Conservation (phyloP, 1,139 yeast species). For the Candida smagusa region DNA sequence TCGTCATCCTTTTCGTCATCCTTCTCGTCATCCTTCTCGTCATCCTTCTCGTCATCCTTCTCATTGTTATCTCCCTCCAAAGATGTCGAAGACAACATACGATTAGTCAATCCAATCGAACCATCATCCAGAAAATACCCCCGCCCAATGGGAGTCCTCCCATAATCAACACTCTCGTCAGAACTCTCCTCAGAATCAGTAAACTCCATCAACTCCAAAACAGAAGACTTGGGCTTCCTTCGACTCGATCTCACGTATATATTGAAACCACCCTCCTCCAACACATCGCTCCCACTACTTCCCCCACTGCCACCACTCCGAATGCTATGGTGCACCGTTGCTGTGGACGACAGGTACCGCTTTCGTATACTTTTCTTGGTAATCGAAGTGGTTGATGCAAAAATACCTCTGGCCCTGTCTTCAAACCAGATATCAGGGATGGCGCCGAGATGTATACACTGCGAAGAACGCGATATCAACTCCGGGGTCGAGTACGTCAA, state of each 20-base stretch:
- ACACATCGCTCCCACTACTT: slow-evolving; percentile 1
- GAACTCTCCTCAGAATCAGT: too few relatives aligned
- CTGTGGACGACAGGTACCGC: slow-evolving; percentile 13
- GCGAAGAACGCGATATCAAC: slow-evolving; percentile 49
- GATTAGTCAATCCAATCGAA: too few relatives aligned
- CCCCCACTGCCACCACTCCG: slow-evolving; percentile 7
- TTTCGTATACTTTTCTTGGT: slow-evolving; percentile 15
- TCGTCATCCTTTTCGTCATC: not conserved
- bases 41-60: not conserved
- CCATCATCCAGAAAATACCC: too few relatives aligned
- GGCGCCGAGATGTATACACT: slow-evolving; percentile 57
- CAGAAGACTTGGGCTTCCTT: too few relatives aligned
- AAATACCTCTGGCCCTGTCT: slow-evolving; percentile 22
- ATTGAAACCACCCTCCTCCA: slow-evolving; percentile 11
- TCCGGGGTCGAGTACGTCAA: slow-evolving; percentile 51
- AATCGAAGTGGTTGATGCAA: slow-evolving; percentile 11
- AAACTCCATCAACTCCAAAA: too few relatives aligned
- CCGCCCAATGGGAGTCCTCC: too few relatives aligned
- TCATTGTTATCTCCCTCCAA: not conserved
- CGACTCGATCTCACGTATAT: slow-evolving; percentile 4
- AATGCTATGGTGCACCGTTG: slow-evolving; percentile 14
- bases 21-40: not conserved
- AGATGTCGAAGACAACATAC: too few relatives aligned
- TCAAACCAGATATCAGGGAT: slow-evolving; percentile 63
- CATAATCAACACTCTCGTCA: too few relatives aligned